phyloP scores from a whole-genome alignment of 257 asterid genomes.

The Capsicum rhomboideum region DNA sequence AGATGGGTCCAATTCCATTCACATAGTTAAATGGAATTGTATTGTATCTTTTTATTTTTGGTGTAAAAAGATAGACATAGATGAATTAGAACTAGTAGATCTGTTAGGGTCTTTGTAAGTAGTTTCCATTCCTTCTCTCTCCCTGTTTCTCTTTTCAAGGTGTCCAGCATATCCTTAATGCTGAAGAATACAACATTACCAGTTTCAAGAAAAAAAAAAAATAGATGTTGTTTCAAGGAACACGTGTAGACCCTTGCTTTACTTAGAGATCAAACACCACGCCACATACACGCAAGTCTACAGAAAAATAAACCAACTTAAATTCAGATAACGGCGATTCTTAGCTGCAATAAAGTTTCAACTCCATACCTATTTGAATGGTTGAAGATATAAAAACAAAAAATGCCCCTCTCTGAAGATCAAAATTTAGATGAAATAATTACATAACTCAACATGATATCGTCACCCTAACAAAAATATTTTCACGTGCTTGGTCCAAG shows the following conservation, averaged over 20 bases:
- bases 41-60: too few relatives aligned
- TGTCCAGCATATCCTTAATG: too few relatives aligned
- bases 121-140: too few relatives aligned
- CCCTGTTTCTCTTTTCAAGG: too few relatives aligned
- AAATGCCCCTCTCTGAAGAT: background rate
- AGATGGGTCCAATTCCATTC: too few relatives aligned
- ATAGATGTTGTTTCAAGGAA: background rate
- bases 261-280: background rate
- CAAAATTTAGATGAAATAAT: background rate
- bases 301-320: background rate
- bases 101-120: too few relatives aligned
- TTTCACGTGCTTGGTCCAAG: background rate
- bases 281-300: background rate
- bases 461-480: background rate
- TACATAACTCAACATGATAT: background rate
- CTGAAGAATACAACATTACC: too few relatives aligned
- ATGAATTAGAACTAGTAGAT: too few relatives aligned
- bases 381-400: background rate
- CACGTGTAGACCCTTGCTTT: background rate
- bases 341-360: background rate
- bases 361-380: background rate
- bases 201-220: too few relatives aligned
- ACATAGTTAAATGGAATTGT: too few relatives aligned
- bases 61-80: too few relatives aligned
- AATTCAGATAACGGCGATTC: background rate